Evolutionary conservation across 2,329 filamentous ascomycete genomes (phyloP), one percentile per base, ranked within the genome.

Genomic region (Penicillium capsulatum): DNA sequence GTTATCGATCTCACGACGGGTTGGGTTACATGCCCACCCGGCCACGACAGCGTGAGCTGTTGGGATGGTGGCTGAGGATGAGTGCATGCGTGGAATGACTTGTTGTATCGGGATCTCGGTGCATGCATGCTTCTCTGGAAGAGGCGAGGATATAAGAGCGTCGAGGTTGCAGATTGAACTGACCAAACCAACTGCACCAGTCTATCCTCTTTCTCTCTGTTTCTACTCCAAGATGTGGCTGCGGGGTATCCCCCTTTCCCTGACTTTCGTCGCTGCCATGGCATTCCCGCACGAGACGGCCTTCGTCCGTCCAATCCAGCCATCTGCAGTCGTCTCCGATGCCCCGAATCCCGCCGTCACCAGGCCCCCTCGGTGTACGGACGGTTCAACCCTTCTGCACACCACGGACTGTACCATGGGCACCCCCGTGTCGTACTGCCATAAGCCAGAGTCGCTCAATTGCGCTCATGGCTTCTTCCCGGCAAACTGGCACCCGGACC

Each of bases 331-430:
- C 1, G 24, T 42, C 4, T 42, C 47, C 7, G 29, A 17, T 8
- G 13, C 40, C 6, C 36, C 40, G 13, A 27, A 36, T 3, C 40
- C 54, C 3, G 34, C 27, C 2, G 17, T 48, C 4, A 57, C 29
- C 45, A 11, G 15, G 20, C 10, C 48, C 56, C 4, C 40, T 15
- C 15, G 19, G 5, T 58, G 55, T 26, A 17, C 44, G 0, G 16
- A 44, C 16, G 53, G 52, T 8, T 50, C 53, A 26, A 55, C 44
- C 3, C 17, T 51, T n/a, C 13, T 58, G 9, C 43, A 51, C 33
- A 58, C 55, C 7, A 57, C 47, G 1, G 56, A 58, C 22, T 59
- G 56, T 22, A 58, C 56, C n/a, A 17, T 54, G 39, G 56, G 56
- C 2, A 51, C 32, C 13, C 41, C 53, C 1, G 29, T 56, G 3